These are phyloP conservation scores for Glycine latifolia DNA, from an alignment of 306 rosid genomes.

Conservation along the genomic window DNA sequence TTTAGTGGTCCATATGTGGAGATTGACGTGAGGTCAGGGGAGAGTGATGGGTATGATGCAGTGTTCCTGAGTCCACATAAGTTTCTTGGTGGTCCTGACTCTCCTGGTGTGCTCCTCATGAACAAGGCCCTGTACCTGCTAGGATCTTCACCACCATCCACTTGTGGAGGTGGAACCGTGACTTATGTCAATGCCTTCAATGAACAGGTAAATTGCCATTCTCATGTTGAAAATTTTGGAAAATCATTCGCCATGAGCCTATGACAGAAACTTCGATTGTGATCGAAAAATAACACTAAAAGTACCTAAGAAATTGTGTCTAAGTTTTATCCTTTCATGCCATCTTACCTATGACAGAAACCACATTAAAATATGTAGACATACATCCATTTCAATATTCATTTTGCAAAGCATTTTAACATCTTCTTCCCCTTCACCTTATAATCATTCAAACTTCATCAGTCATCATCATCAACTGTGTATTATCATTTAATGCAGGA, in stretches of 20 bases:
- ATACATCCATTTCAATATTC: no score
- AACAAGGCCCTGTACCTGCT: slow-evolving; percentile 63
- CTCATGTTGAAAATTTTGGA: neutral
- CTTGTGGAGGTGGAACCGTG: slow-evolving; percentile 92
- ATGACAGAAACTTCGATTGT: no score
- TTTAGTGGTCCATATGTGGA: slow-evolving; percentile 78
- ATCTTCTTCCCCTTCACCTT: no score
- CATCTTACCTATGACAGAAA: no score
- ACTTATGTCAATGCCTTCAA: slow-evolving; percentile 73
- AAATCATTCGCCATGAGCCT: neutral
- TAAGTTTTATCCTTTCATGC: no score
- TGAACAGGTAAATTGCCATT: slow-evolving; percentile 59
- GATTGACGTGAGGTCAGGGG: slow-evolving; percentile 67
- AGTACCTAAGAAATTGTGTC: no score
- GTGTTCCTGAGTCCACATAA: slow-evolving; percentile 82
- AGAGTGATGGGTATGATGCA: slow-evolving; percentile 74
- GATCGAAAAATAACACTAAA: no score
- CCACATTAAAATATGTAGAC: no score
- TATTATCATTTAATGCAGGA: slow-evolving; percentile 58
- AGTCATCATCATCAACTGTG: neutral
- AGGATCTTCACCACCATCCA: slow-evolving; percentile 70
- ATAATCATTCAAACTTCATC: no score
- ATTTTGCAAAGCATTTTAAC: no score
- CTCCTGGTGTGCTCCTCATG: slow-evolving; percentile 79
- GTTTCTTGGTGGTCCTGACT: slow-evolving; percentile 84